Percentiles rank a stretch among this genome's conserved stretches.
phyloP scores from a whole-genome alignment of 2,329 filamentous ascomycete species.

The Sarocladium brachiariae region DNA sequence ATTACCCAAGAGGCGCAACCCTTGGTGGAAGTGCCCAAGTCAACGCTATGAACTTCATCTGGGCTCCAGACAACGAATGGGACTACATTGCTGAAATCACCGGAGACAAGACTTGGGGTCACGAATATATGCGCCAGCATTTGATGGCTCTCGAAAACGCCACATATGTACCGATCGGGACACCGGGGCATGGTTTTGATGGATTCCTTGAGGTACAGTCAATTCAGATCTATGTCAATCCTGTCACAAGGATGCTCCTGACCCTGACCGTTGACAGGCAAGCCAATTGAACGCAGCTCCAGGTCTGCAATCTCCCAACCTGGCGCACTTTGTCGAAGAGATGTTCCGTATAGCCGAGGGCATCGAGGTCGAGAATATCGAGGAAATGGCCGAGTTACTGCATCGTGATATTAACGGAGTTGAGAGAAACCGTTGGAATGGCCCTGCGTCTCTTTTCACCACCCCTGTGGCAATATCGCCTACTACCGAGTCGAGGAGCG shows the following conservation, averaged over 20 bases:
- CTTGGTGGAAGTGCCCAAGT: conserved; percentile 29
- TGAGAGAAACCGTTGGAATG: background rate
- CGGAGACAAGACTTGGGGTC: conserved; percentile 41
- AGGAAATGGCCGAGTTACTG: background rate
- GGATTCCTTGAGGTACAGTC: conserved; percentile 30
- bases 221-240: background rate
- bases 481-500: background rate
- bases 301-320: background rate
- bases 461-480: background rate
- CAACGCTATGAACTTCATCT: conserved; percentile 35
- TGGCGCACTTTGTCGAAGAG: conserved; percentile 3
- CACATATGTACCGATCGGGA: conserved; percentile 31
- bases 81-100: conserved; percentile 40
- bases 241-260: too few relatives aligned
- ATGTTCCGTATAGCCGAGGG: conserved; percentile 4
- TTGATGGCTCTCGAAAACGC: conserved; percentile 40
- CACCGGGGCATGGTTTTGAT: conserved; percentile 39
- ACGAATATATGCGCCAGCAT: conserved; percentile 43
- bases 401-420: background rate
- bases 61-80: conserved; percentile 43
- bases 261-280: background rate
- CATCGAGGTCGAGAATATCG: conserved; percentile 10
- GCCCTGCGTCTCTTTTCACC: background rate
- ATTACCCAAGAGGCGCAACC: conserved; percentile 21
- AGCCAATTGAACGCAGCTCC: background rate